Base-by-base conservation (phyloP, 345 rosid genomes). In the Microthlaspi erraticum region DNA sequence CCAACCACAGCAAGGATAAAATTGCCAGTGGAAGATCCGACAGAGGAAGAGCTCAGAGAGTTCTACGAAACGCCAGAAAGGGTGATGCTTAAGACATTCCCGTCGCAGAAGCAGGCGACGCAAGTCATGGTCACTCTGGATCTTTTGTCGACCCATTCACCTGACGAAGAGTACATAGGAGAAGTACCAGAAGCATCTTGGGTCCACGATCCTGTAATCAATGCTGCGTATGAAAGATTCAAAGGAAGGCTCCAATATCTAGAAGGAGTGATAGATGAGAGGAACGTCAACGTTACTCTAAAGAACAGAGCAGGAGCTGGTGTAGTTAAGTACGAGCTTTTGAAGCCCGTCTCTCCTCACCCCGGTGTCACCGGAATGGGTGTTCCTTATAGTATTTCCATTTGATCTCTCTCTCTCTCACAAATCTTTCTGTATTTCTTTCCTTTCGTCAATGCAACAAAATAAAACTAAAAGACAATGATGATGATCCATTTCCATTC, bases 291-390 rank as follows among this genome's bases (percentile, higher is more conserved):
- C 29, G 42, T 71, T 45, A 14, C 60, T 33, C 72, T 77, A 2
- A 77, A 77, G 73, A 77, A 77, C 17, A 77, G 80, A 44, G 68
- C 71, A 0, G 80, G 80, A 34, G 80, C 80, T 17, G 80, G 77
- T 11, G 77, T 77, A 8, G 77, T 77, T 52, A 71, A 71, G 57
- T 77, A 77, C 60, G 77, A 77, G 64, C 80, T 77, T 49, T 52
- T 77, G 64, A 77, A 66, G 59, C 77, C 80, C 7, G 11, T 8
- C 44, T 71, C 72, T 32, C 29, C 72, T 32, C 29, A 60, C 8
- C 44, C 50, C 3, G 80, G 80, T 56, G 64, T 64, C 51, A 77
- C 76, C 1, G 76, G 76, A 37, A 71, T 58, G 63, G 77, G 77
- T 58, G 80, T 77, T 20, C 80, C 80, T 8, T 58, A 64, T 7